These are phyloP conservation scores for Somion occarium DNA, from an alignment of 1,284 basidiomycete species.

Conservation along the genomic window DNA sequence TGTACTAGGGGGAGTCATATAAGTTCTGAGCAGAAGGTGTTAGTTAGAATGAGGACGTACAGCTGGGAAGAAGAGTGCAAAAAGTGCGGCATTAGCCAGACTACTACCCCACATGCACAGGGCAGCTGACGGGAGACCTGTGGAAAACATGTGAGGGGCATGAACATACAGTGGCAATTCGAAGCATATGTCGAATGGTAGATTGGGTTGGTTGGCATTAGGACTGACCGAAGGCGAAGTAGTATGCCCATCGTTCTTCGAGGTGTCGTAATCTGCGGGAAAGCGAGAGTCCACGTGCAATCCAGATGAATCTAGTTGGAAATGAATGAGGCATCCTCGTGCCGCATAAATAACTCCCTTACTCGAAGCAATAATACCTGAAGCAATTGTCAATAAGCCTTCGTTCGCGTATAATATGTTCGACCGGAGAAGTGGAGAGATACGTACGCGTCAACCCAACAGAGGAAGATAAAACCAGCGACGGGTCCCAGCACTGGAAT, in stretches of 20 bases:
- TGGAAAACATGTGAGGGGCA: neutral
- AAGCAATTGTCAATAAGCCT: slow-evolving; percentile 2
- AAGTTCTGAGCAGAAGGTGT: slow-evolving; percentile 4
- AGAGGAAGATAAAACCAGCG: slow-evolving; percentile 66
- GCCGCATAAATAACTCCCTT: too few species aligned
- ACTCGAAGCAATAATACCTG: slow-evolving; percentile 89
- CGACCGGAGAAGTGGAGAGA: neutral
- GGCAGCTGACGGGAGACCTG: slow-evolving; percentile 60
- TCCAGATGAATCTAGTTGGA: too few species aligned
- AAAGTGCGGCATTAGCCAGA: slow-evolving; percentile 72
- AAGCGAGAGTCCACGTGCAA: slow-evolving; percentile 64
- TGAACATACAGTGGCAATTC: slow-evolving; percentile 9
- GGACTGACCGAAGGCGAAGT: slow-evolving; percentile 67
- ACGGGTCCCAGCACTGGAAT: slow-evolving; percentile 61
- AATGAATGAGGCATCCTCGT: too few species aligned
- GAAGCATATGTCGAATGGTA: neutral
- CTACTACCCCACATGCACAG: slow-evolving; percentile 68
- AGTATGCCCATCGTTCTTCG: slow-evolving; percentile 85
- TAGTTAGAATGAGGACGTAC: slow-evolving; percentile 35
- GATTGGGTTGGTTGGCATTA: too few species aligned
- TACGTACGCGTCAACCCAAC: slow-evolving; percentile 81
- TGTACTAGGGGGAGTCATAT: slow-evolving; percentile 44
- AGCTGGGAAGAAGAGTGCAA: slow-evolving; percentile 73
- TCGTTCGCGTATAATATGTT: too few species aligned
- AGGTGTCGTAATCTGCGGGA: slow-evolving; percentile 65